phyloP scores from a whole-genome alignment of 2,329 filamentous ascomycete genomes.

The Rutstroemia sp. region DNA sequence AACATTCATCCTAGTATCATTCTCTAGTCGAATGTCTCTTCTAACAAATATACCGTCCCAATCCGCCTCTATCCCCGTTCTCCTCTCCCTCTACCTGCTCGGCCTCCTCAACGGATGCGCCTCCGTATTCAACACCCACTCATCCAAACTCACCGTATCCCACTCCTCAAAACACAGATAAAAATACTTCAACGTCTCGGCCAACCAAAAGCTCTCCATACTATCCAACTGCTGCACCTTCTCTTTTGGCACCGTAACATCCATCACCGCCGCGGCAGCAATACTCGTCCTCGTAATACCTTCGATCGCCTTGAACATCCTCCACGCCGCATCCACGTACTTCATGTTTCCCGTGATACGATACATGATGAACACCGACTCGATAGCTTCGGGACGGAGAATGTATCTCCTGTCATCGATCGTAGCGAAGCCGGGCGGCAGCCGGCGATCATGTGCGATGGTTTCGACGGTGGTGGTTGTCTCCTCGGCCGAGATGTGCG shows the following conservation, averaged over 20 bases:
- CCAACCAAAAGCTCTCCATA: conserved; percentile 57
- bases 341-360: conserved; percentile 25
- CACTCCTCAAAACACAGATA: conserved; percentile 46
- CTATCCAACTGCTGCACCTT: conserved; percentile 29
- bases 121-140: conserved; percentile 43
- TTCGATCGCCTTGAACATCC: conserved; percentile 40
- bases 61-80: neutral
- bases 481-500: neutral
- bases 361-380: conserved; percentile 57
- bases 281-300: conserved; percentile 35
- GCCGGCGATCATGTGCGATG: conserved; percentile 10
- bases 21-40: neutral
- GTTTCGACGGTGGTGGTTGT: conserved; percentile 10
- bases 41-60: neutral
- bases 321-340: conserved; percentile 39
- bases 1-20: neutral
- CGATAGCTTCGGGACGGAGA: conserved; percentile 52
- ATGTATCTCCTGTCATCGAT: conserved; percentile 23
- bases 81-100: neutral
- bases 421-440: conserved; percentile 20
- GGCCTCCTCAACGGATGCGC: conserved; percentile 22
- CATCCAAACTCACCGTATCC: conserved; percentile 49
- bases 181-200: conserved; percentile 59
- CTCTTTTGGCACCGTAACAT: conserved; percentile 32
- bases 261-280: conserved; percentile 36